Evolutionary conservation across 805 yeast genomes (phyloP), one percentile per base, ranked within the genome.

Genomic region (Ogataea polymorpha): DNA sequence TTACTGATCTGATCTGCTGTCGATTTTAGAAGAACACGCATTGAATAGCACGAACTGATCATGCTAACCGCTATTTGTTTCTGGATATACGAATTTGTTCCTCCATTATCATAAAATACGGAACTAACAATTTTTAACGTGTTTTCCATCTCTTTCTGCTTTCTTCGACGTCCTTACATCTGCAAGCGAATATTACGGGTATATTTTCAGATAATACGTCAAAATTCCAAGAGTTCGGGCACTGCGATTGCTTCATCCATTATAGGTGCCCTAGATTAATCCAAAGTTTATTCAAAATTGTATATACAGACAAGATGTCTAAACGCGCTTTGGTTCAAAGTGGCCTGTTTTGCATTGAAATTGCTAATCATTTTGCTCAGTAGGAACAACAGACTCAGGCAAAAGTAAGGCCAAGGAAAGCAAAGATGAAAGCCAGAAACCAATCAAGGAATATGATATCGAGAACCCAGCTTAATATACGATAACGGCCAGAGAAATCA

Each of bases 161-260:
- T 27, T 58, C 44, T 32, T 55, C 36, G 16, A 61, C 72, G 7
- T 74, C 75, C 0, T 32, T 50, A 4, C 63, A 65, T 37, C 44
- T 65, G 12, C 72, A 68, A 37, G 74, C 71, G 13, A 61, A 65
- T 21, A 67, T 68, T 2, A 42, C 65, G 6, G 74, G 70, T 1
- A 46, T 68, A 6, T 53, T 59, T 59, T 25, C 65, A 59, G 42
- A 65, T 72, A 1, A 42, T 54, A 11, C 62, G 41, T 67, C 16
- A 15, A 20, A 67, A 66, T 1, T 39, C 53, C 1, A 41, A 53
- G 17, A 50, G 64, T 33, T 23, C 65, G n/a, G 59, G 62, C 1
- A 48, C 54, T 26, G 59, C 68, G 5, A 37, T 62, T 8, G 23
- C 52, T 2, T 37, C 62, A 2, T 49, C 63, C 5, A 39, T 65